A percentile compares a stretch with the other conserved stretches of the same genome.
These are phyloP conservation scores for Mercurialis annua DNA, from an alignment of 345 rosid genomes.

Conservation along the genomic window DNA sequence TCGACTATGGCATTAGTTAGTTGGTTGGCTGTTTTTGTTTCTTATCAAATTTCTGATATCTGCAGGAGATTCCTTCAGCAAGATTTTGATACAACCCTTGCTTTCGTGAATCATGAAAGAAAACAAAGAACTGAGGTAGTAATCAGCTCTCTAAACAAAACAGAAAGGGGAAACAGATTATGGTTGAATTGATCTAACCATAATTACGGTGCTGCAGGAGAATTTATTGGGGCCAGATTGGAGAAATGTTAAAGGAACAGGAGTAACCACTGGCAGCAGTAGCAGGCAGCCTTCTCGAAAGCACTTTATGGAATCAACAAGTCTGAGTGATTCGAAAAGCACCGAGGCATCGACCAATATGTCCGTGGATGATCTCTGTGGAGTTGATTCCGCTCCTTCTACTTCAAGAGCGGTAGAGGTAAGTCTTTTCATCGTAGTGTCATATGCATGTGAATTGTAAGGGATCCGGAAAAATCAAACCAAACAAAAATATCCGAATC, in stretches of 20 bases:
- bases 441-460: no score
- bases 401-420: slow-evolving; percentile 84
- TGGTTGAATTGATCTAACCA: not conserved
- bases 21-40: not conserved
- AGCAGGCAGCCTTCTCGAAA: slow-evolving; percentile 66
- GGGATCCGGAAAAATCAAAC: no score
- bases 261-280: slow-evolving; percentile 58
- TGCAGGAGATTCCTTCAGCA: slow-evolving; percentile 88
- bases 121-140: slow-evolving; percentile 82
- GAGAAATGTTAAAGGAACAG: slow-evolving; percentile 72
- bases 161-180: not conserved
- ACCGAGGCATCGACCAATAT: slow-evolving; percentile 60
- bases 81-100: slow-evolving; percentile 92
- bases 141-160: not conserved
- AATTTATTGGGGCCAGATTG: slow-evolving; percentile 56
- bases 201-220: slow-evolving; percentile 47
- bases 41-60: slow-evolving; percentile 3
- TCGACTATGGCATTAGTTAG: not conserved
- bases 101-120: slow-evolving; percentile 83
- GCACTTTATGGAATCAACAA: slow-evolving; percentile 59
- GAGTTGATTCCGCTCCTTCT: slow-evolving; percentile 71
- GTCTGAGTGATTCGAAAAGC: slow-evolving; percentile 63
- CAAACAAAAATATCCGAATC: no score
- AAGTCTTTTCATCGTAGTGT: slow-evolving; percentile 19
- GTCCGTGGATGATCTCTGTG: slow-evolving; percentile 62